Evolutionary conservation across 2,329 filamentous ascomycete genomes (phyloP).

Genomic region (Immersiporthe knoxdaviesiana): DNA sequence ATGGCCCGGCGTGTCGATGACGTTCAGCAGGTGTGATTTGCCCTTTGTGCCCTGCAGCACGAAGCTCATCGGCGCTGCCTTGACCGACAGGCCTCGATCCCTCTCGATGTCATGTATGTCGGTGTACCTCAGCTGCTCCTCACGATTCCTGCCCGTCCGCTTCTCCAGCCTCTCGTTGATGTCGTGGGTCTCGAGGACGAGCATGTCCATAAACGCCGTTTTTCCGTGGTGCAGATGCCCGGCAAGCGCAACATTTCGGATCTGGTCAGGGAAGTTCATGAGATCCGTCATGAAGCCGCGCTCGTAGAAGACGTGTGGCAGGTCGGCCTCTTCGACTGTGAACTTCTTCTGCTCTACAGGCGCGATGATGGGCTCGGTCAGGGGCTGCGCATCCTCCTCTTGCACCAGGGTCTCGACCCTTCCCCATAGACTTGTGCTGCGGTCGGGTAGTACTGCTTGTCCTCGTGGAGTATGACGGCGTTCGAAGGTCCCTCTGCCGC

Average conservation of each 20-base stretch:
- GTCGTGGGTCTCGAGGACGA: constrained; percentile 94
- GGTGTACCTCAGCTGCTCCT: constrained; percentile 93
- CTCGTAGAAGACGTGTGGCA: constrained; percentile 86
- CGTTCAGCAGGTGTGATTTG: constrained; percentile 93
- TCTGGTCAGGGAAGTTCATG: constrained; percentile 95
- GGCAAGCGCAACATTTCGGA: constrained; percentile 87
- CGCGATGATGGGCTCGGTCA: constrained; percentile 90
- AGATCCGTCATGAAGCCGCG: constrained; percentile 92
- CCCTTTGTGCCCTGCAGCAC: constrained; percentile 85
- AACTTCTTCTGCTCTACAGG: constrained; percentile 96
- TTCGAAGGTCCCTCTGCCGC: constrained; percentile 79
- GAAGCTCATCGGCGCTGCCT: constrained; percentile 91
- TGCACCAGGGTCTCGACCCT: constrained; percentile 96
- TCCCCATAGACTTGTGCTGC: constrained; percentile 92
- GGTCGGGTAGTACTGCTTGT: constrained; percentile 99
- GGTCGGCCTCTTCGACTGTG: constrained; percentile 85
- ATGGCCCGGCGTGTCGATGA: constrained; percentile 94
- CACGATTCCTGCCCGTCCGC: constrained; percentile 77
- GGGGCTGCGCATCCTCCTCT: constrained; percentile 93
- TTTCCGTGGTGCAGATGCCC: constrained; percentile 97
- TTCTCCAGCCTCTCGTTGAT: constrained; percentile 78
- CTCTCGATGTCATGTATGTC: constrained; percentile 89
- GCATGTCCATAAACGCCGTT: constrained; percentile 97
- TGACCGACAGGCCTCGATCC: constrained; percentile 88
- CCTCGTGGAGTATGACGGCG: constrained; percentile 96